Evolutionary conservation across 805 yeast species (phyloP).

Genomic region (Pichia pseudocactophila): DNA sequence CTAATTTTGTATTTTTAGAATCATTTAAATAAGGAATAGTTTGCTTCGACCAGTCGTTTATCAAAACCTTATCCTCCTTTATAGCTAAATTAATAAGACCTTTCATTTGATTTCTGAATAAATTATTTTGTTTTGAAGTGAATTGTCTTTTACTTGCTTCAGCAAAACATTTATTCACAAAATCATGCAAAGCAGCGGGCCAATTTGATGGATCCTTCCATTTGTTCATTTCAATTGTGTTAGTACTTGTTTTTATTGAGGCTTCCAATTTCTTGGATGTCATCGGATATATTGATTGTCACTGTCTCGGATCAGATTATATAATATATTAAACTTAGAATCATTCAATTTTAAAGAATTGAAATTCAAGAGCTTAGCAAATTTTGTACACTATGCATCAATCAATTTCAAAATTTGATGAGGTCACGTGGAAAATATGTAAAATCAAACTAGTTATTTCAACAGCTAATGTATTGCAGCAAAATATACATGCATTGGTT

Average conservation of each 20-base stretch:
- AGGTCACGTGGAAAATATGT: no score
- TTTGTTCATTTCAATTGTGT: neutral
- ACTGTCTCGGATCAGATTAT: no score
- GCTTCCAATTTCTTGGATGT: neutral
- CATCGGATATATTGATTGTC: no score
- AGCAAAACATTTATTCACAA: conserved; percentile 40
- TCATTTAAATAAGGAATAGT: conserved; percentile 35
- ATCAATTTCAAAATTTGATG: no score
- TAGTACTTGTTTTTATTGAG: no score
- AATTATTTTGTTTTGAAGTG: conserved; percentile 14
- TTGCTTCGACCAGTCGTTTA: conserved; percentile 47
- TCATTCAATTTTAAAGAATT: no score
- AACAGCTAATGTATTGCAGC: no score
- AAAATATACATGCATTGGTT: no score
- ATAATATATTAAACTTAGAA: no score
- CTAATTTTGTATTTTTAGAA: conserved; percentile 9
- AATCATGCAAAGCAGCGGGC: conserved; percentile 48
- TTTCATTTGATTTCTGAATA: conserved; percentile 43
- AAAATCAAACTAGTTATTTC: no score
- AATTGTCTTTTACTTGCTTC: conserved; percentile 31
- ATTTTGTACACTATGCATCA: no score
- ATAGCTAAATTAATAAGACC: conserved; percentile 41
- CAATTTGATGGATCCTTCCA: conserved; percentile 32
- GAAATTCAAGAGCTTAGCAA: no score
- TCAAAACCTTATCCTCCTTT: conserved; percentile 32